A percentile compares a stretch with the other conserved stretches of the same genome.
Conservation (phyloP, 129 eudicot species). For the Ambrosia artemisiifolia region DNA sequence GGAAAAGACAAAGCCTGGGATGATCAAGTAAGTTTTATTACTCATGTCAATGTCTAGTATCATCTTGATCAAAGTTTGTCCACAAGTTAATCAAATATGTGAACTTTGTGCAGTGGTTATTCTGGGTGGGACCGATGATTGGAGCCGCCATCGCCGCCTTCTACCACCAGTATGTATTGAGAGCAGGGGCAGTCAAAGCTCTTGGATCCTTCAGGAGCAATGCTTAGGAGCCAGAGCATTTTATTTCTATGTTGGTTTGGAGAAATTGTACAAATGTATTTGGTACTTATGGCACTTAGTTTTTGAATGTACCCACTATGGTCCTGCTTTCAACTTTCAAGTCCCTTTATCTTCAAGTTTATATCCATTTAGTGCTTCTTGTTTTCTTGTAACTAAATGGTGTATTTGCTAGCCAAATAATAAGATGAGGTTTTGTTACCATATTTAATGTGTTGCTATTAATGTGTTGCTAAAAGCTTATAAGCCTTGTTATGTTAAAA, state of each 20-base stretch:
- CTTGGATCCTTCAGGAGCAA: constrained; percentile 36
- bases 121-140: constrained; percentile 30
- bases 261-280: constrained; percentile 14
- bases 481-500: too few species aligned
- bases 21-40: constrained; percentile 18
- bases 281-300: neutral
- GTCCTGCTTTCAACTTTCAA: neutral
- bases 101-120: constrained; percentile 23
- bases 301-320: neutral
- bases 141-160: constrained; percentile 27
- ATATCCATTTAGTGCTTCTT: neutral
- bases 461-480: too few species aligned
- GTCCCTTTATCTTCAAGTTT: neutral
- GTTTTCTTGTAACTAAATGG: neutral
- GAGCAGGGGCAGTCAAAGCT: neutral
- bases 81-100: too few species aligned
- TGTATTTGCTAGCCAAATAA: neutral
- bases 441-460: too few species aligned
- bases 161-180: constrained; percentile 21
- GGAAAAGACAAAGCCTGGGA: constrained; percentile 24
- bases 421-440: neutral
- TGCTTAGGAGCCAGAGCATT: neutral
- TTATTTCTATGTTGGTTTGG: neutral
- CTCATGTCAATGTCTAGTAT: neutral
- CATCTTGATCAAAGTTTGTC: too few species aligned